Evolutionary conservation across 78 protist genomes (phyloP), one percentile per base, ranked within the genome.

Genomic region (Dictyostelium purpureum): DNA sequence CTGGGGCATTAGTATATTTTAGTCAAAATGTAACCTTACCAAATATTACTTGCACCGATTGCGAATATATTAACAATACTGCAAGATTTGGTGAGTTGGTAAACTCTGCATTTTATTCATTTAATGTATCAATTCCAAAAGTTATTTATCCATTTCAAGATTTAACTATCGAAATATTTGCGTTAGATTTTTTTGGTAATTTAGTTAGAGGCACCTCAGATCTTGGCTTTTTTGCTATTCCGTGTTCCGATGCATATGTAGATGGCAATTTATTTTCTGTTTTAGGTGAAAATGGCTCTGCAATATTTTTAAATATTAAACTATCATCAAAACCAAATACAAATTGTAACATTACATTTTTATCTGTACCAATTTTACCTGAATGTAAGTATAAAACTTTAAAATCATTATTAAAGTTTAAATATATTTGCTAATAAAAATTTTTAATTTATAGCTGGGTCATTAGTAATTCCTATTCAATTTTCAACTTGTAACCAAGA

Each of bases 341-440:
- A 0, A 45, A 7, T 21, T 83, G 90, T 49, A 83, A 56, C 28
- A 28, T 83, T 9, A 83, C 90, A 7, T 71, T 83, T 71, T 2
- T 83, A 54, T 83, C 90, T 0, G 90, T 83, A 7, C 90, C 90
- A 24, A 83, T 61, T 28, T n/a, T 52, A 7, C 52, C 90, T 1
- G 75, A 42, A 19, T 37, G 79, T 74, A 74, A 47, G 56, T 74
- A 19, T 38, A 18, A 6, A 28, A 33, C n/a, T n/a, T n/a, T n/a
- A n/a, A n/a, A n/a, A 61, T n/a, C n/a, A n/a, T n/a, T n/a, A n/a
- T n/a, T n/a, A n/a, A n/a, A n/a, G n/a, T n/a, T n/a, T n/a, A n/a
- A n/a, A n/a, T n/a, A n/a, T n/a, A n/a, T n/a, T n/a, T n/a, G n/a
- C 4, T 52, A 21, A 49, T 49, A 16, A 12, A 16, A 6, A 6